Evolutionary conservation across 2,329 filamentous ascomycete species (phyloP).

Genomic region (Aspergillus brunneoviolaceus): DNA sequence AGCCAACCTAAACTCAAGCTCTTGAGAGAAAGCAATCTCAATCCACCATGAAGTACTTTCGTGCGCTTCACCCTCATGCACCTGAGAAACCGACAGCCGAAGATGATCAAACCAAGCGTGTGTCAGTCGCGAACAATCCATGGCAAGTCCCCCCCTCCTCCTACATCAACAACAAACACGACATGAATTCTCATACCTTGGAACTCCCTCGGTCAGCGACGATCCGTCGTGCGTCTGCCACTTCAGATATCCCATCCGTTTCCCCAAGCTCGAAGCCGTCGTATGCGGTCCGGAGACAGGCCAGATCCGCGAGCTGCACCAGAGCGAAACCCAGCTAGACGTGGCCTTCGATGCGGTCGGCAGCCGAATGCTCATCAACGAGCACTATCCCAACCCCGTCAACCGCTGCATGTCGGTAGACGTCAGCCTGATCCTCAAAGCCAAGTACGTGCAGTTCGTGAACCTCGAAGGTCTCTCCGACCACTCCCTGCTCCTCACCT

Average conservation of each 20-base stretch:
- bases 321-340: conserved; percentile 23
- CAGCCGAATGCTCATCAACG: conserved; percentile 22
- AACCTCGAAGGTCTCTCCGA: conserved; percentile 32
- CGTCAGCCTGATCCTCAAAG: conserved; percentile 18
- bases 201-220: conserved; percentile 14
- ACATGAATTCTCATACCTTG: neutral
- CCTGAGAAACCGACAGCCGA: neutral
- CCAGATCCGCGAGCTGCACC: conserved; percentile 19
- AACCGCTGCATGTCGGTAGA: neutral
- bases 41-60: neutral
- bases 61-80: neutral
- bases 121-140: conserved; percentile 4
- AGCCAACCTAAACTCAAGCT: neutral
- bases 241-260: conserved; percentile 11
- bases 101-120: neutral
- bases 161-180: neutral
- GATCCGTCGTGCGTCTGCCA: conserved; percentile 26
- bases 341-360: conserved; percentile 25
- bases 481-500: conserved; percentile 26
- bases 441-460: conserved; percentile 22
- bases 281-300: conserved; percentile 16
- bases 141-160: conserved; percentile 10
- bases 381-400: conserved; percentile 18
- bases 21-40: neutral
- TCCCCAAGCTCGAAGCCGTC: conserved; percentile 18